These are phyloP conservation scores for Ophryocystis elektroscirrha DNA, from an alignment of 169 alveolate species.

Conservation along the genomic window DNA sequence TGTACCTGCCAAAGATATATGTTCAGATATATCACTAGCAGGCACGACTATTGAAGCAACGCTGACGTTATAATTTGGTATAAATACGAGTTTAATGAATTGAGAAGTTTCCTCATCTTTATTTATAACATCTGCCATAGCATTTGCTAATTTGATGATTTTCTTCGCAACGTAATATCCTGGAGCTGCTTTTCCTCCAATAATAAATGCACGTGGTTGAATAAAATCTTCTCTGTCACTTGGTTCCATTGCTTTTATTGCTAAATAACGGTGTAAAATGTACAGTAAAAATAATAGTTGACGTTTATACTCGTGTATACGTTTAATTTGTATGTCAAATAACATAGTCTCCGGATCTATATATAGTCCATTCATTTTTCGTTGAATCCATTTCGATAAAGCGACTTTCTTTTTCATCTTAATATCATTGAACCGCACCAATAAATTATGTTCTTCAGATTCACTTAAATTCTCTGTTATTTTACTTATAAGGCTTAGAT, in stretches of 20 bases:
- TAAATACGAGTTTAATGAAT: slow-evolving; percentile 51
- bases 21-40: slow-evolving; percentile 69
- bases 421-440: slow-evolving; percentile 43
- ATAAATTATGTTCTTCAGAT: slow-evolving; percentile 31
- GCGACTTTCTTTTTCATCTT: slow-evolving; percentile 43
- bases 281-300: slow-evolving; percentile 58
- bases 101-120: slow-evolving; percentile 59
- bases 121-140: slow-evolving; percentile 54
- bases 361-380: slow-evolving; percentile 34
- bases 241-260: slow-evolving; percentile 27
- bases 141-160: slow-evolving; percentile 62
- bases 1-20: slow-evolving; percentile 75
- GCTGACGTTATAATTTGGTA: slow-evolving; percentile 73
- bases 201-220: slow-evolving; percentile 55
- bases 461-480: slow-evolving; percentile 35
- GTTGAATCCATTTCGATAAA: slow-evolving; percentile 50
- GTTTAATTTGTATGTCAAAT: slow-evolving; percentile 66
- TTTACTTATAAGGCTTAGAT: slow-evolving; percentile 40
- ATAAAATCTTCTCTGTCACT: slow-evolving; percentile 40
- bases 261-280: slow-evolving; percentile 58
- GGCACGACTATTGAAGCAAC: slow-evolving; percentile 66
- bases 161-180: slow-evolving; percentile 60
- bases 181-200: slow-evolving; percentile 82
- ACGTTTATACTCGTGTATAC: slow-evolving; percentile 80
- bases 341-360: slow-evolving; percentile 39